Evolutionary conservation across 495 filamentous ascomycete genomes (phyloP).

Genomic region (Neurospora discreta): DNA sequence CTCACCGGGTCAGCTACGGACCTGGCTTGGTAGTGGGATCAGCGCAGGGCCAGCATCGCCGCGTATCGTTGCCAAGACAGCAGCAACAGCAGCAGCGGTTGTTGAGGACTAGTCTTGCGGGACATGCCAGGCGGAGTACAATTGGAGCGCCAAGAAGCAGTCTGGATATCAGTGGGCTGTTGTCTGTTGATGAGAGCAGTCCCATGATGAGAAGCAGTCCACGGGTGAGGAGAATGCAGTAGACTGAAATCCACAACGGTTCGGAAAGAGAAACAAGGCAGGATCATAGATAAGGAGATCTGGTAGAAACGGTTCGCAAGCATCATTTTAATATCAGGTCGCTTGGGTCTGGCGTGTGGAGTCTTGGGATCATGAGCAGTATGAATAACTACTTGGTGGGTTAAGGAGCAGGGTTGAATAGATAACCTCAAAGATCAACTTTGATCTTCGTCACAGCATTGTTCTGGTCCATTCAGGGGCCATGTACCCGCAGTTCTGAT

Average conservation of each 20-base stretch:
- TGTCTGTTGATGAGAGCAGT: conserved; percentile 39
- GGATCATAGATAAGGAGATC: neutral
- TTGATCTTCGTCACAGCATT: neutral
- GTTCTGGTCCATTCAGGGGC: neutral
- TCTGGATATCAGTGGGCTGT: conserved; percentile 38
- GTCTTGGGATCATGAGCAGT: neutral
- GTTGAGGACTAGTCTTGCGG: conserved; percentile 20
- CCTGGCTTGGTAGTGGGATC: neutral
- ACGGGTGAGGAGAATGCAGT: conserved; percentile 16
- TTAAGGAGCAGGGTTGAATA: neutral
- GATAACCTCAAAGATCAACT: neutral
- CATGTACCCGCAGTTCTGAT: neutral
- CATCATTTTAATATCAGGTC: neutral
- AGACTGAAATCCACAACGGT: neutral
- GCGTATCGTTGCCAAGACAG: neutral
- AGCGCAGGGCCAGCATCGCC: conserved; percentile 2
- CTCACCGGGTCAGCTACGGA: conserved; percentile 12
- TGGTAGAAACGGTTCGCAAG: neutral
- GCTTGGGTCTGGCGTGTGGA: neutral
- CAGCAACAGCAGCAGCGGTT: conserved; percentile 7
- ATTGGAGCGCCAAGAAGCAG: conserved; percentile 25
- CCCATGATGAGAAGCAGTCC: conserved; percentile 34
- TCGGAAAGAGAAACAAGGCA: neutral
- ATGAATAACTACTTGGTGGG: neutral
- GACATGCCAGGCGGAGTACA: conserved; percentile 15